Evolutionary conservation across 2,329 filamentous ascomycete species (phyloP).

Genomic region (Aspergillus sp.): DNA sequence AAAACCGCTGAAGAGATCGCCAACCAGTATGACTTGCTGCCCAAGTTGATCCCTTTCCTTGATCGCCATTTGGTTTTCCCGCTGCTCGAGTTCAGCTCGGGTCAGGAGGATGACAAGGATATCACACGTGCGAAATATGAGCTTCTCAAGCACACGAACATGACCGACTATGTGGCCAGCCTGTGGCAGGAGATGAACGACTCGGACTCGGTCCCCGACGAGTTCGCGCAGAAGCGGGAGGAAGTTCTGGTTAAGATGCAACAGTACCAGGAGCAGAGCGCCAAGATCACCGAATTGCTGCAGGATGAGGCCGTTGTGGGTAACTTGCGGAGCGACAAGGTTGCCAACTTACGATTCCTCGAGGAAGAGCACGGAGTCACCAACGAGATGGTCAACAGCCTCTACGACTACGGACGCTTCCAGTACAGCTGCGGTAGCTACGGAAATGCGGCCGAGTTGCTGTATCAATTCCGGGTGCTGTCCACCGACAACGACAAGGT

Average conservation of each 20-base stretch:
- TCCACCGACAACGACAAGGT: conserved; percentile 99
- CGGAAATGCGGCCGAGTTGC: conserved; percentile 75
- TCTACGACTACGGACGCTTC: conserved; percentile 94
- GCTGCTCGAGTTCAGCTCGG: conserved; percentile 81
- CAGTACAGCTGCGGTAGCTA: conserved; percentile 98
- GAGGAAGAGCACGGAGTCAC: conserved; percentile 96
- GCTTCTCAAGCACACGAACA: conserved; percentile 93
- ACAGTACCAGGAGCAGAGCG: conserved; percentile 76
- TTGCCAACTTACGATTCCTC: conserved; percentile 94
- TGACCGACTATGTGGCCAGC: conserved; percentile 94
- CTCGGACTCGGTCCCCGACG: conserved; percentile 66
- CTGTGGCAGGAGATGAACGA: conserved; percentile 84
- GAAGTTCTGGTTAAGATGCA: conserved; percentile 76
- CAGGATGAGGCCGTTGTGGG: conserved; percentile 83
- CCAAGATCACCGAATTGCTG: conserved; percentile 79
- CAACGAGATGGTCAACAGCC: conserved; percentile 86
- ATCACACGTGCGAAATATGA: conserved; percentile 83
- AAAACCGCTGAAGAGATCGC: conserved; percentile 47
- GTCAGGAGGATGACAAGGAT: conserved; percentile 69
- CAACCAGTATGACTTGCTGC: conserved; percentile 70
- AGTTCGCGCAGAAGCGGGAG: conserved; percentile 83
- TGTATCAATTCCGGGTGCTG: conserved; percentile 96
- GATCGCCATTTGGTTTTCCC: conserved; percentile 96
- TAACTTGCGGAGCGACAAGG: conserved; percentile 91
- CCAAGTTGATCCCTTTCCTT: conserved; percentile 82